Percentiles rank a stretch among this genome's conserved stretches.
Conservation (phyloP, 495 filamentous ascomycete genomes). For the Hypoxylon intermedium region DNA sequence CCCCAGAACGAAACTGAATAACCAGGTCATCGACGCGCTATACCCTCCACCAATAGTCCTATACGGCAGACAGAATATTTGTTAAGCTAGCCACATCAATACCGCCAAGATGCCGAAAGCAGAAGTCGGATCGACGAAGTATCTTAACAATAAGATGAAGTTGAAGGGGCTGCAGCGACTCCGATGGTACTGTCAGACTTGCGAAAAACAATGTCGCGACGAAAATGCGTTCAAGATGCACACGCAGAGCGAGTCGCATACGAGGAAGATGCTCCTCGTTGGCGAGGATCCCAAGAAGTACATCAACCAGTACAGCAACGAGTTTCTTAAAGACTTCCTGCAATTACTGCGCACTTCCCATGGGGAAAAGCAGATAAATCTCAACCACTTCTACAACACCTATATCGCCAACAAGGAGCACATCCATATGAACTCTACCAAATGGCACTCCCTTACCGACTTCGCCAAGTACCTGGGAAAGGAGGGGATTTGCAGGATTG, state of each 20-base stretch:
- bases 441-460: conserved; percentile 83
- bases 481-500: conserved; percentile 83
- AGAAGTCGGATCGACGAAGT: conserved; percentile 86
- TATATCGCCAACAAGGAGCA: conserved; percentile 83
- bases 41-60: not conserved
- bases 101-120: conserved; percentile 82
- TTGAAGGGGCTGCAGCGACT: conserved; percentile 84
- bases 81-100: not conserved
- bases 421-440: conserved; percentile 91
- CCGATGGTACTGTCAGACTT: conserved; percentile 83
- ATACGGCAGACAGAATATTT: not conserved
- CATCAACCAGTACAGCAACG: conserved; percentile 75
- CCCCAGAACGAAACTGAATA: no score
- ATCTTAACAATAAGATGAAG: conserved; percentile 88
- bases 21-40: not conserved
- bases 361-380: conserved; percentile 81
- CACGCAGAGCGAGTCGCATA: conserved; percentile 79
- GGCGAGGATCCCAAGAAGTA: conserved; percentile 81
- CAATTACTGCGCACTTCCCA: conserved; percentile 76
- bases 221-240: conserved; percentile 84
- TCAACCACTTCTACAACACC: conserved; percentile 94
- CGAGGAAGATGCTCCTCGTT: conserved; percentile 82
- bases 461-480: conserved; percentile 84
- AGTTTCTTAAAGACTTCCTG: conserved; percentile 85
- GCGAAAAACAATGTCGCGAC: conserved; percentile 67